phyloP scores from a whole-genome alignment of 495 filamentous ascomycete genomes.

The Venustampulla echinocandica region DNA sequence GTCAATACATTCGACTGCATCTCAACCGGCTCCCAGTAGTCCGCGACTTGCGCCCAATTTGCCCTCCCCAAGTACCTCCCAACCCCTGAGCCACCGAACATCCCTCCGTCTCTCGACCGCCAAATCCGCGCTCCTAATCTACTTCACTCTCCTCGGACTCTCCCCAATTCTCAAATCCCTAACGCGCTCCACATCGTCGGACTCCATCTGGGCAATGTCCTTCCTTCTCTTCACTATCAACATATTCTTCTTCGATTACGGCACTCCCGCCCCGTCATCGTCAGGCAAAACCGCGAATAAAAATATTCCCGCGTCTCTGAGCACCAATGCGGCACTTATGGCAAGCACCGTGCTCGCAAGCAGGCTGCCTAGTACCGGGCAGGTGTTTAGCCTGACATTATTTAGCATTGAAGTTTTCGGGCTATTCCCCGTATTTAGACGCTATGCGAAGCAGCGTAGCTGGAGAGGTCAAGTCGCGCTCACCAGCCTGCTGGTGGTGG shows the following conservation, averaged over 20 bases:
- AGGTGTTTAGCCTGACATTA: slow-evolving; percentile 90
- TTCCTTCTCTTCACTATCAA: slow-evolving; percentile 91
- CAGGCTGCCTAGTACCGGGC: slow-evolving; percentile 75
- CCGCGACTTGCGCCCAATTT: slow-evolving; percentile 19
- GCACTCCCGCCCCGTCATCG: slow-evolving; percentile 30
- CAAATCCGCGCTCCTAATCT: slow-evolving; percentile 91
- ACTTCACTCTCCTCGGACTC: slow-evolving; percentile 80
- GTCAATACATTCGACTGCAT: slow-evolving; percentile 20
- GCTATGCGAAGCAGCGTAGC: slow-evolving; percentile 71
- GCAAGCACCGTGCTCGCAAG: slow-evolving; percentile 87
- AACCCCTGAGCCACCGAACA: slow-evolving; percentile 47
- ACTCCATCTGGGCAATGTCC: slow-evolving; percentile 95
- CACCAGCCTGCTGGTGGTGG: slow-evolving; percentile 69
- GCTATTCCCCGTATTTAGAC: slow-evolving; percentile 88
- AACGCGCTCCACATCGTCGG: slow-evolving; percentile 77
- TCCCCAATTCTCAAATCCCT: slow-evolving; percentile 92
- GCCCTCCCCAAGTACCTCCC: slow-evolving; percentile 11
- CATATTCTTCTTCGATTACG: slow-evolving; percentile 95
- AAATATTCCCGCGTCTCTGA: slow-evolving; percentile 68
- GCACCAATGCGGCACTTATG: slow-evolving; percentile 93
- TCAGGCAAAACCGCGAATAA: slow-evolving; percentile 44
- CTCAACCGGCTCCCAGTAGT: slow-evolving; percentile 7
- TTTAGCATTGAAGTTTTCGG: slow-evolving; percentile 98
- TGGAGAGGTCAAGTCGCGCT: slow-evolving; percentile 76
- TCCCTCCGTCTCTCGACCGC: slow-evolving; percentile 51